A percentile compares a stretch with the other conserved stretches of the same genome.
Conservation (phyloP, 352 stramenopile genomes). For the Globisporangium abappressorium region DNA sequence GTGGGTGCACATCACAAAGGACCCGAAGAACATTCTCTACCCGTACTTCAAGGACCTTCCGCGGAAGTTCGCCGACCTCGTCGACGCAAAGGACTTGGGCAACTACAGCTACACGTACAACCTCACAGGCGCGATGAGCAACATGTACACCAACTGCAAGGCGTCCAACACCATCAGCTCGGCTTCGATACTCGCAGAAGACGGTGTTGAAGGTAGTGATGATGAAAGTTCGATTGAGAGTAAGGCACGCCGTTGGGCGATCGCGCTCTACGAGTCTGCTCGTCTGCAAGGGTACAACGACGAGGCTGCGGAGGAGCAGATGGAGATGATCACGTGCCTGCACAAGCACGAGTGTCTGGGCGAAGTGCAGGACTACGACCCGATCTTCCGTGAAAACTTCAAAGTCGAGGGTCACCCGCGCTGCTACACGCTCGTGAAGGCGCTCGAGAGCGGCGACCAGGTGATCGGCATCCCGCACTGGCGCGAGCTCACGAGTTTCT, state of each 20-base stretch:
- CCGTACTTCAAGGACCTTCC: conserved; percentile 68
- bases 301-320: conserved; percentile 34
- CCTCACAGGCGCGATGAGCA: conserved; percentile 37
- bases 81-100: conserved; percentile 49
- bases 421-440: conserved; percentile 45
- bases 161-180: conserved; percentile 27
- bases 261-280: conserved; percentile 46
- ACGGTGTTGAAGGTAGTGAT: not conserved
- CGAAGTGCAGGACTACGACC: conserved; percentile 39
- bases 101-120: conserved; percentile 64
- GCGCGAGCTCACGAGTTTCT: conserved; percentile 34
- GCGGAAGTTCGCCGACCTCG: conserved; percentile 21
- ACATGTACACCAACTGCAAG: conserved; percentile 51
- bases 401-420: conserved; percentile 36
- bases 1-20: conserved; percentile 36
- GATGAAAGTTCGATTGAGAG: conserved; percentile 24
- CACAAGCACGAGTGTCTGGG: conserved; percentile 52
- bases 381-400: conserved; percentile 46
- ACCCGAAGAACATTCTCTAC: conserved; percentile 43
- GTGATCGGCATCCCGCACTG: conserved; percentile 52
- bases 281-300: conserved; percentile 41
- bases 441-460: conserved; percentile 27
- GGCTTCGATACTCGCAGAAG: conserved; percentile 8
- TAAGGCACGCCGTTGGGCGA: conserved; percentile 38
- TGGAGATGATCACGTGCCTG: conserved; percentile 52